Conservation (phyloP, 2,329 filamentous ascomycete genomes). For the Cercospora sp. region DNA sequence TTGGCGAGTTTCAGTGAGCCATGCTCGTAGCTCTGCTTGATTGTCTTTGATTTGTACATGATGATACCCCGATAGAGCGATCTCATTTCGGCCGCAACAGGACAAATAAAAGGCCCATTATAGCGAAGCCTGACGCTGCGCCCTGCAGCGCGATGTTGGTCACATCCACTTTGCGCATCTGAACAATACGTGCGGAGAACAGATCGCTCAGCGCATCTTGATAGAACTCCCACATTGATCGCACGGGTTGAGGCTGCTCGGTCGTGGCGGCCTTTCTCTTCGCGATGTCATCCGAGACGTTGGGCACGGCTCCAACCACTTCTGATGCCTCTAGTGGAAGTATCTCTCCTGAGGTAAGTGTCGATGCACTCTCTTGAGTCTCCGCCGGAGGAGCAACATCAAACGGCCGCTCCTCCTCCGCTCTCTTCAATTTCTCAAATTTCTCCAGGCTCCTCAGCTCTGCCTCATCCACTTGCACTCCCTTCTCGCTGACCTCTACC, state of each 20-base stretch:
- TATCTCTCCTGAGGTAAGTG: conserved; percentile 28
- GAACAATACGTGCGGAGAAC: conserved; percentile 49
- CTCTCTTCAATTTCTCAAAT: conserved; percentile 5
- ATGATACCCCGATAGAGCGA: conserved; percentile 15
- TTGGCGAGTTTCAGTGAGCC: conserved; percentile 72
- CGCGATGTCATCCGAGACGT: not conserved
- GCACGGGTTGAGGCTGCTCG: conserved; percentile 2
- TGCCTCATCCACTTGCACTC: conserved; percentile 29
- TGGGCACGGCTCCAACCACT: conserved; percentile 17
- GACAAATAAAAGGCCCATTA: conserved; percentile 40
- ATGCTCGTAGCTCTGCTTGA: not conserved
- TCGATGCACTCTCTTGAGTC: conserved; percentile 13
- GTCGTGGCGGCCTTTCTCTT: not conserved
- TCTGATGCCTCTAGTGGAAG: conserved; percentile 32
- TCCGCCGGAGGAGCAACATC: conserved; percentile 13
- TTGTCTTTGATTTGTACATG: not conserved
- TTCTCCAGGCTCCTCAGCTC: conserved; percentile 17
- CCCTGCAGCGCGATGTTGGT: conserved; percentile 50
- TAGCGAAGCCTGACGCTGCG: conserved; percentile 45
- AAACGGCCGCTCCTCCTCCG: conserved; percentile 6
- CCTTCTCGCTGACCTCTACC: conserved; percentile 20
- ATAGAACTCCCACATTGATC: conserved; percentile 20
- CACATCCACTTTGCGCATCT: conserved; percentile 49
- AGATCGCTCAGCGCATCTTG: conserved; percentile 34
- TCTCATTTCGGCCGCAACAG: conserved; percentile 37